A percentile compares a stretch with the other conserved stretches of the same genome.
These are phyloP conservation scores for Tolypocladium ovalisporum DNA, from an alignment of 2,329 filamentous ascomycete species.

Conservation along the genomic window DNA sequence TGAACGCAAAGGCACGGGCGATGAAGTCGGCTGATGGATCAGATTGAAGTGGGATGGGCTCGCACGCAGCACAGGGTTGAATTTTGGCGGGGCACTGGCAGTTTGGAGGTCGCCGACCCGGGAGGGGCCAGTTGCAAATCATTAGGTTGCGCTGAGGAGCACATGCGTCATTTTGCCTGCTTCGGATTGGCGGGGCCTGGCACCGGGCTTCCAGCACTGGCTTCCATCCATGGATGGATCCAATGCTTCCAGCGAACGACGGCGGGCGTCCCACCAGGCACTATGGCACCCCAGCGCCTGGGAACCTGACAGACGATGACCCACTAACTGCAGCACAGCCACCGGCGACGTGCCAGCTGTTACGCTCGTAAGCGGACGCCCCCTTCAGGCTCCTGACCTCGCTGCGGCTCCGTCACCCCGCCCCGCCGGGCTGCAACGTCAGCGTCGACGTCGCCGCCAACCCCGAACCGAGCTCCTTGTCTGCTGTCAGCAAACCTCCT, in stretches of 20 bases:
- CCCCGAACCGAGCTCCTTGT: slow-evolving; percentile 6
- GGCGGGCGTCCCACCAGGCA: not conserved
- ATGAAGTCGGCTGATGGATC: not conserved
- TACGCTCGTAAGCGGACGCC: slow-evolving; percentile 5
- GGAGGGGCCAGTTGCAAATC: not conserved
- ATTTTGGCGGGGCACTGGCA: slow-evolving; percentile 6
- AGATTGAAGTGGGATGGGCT: slow-evolving; percentile 6
- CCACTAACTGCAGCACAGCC: not conserved
- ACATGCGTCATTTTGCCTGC: slow-evolving; percentile 12
- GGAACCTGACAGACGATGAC: not conserved
- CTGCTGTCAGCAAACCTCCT: slow-evolving; percentile 3
- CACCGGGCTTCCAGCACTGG: not conserved
- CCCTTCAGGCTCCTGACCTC: not conserved
- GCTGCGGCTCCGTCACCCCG: slow-evolving; percentile 1
- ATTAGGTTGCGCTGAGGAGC: not conserved
- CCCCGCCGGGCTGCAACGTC: slow-evolving; percentile 4
- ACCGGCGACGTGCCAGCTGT: not conserved
- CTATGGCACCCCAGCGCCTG: not conserved
- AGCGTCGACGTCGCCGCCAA: slow-evolving; percentile 8
- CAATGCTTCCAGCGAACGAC: not conserved
- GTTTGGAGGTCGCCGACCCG: slow-evolving; percentile 5
- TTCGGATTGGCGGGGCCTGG: not conserved
- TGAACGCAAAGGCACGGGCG: not conserved
- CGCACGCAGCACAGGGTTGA: not conserved
- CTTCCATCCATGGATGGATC: no score